Evolutionary conservation across 1,139 yeast species (phyloP).

Genomic region (Pichia sp.): DNA sequence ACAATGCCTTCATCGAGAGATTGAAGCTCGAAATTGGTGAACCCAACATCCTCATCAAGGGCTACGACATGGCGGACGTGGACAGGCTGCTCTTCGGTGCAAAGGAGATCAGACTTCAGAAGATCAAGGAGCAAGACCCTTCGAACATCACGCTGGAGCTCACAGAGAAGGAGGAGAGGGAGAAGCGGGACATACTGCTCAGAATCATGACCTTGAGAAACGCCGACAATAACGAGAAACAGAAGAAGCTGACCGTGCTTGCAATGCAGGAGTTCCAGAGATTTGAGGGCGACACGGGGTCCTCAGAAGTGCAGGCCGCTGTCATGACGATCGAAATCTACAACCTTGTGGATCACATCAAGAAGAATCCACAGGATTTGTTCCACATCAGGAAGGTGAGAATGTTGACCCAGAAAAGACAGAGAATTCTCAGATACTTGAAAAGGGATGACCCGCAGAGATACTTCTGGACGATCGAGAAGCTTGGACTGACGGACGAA

Average conservation of each 20-base stretch:
- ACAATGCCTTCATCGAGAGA: conserved; percentile 67
- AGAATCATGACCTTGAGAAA: conserved; percentile 75
- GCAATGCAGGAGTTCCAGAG: conserved; percentile 81
- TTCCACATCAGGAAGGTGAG: conserved; percentile 66
- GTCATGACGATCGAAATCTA: conserved; percentile 77
- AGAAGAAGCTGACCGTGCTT: conserved; percentile 54
- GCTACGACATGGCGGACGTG: conserved; percentile 59
- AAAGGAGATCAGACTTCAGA: conserved; percentile 38
- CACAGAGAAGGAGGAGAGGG: conserved; percentile 40
- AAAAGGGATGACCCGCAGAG: conserved; percentile 74
- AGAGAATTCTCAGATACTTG: conserved; percentile 73
- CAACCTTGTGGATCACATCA: conserved; percentile 71
- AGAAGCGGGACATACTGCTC: conserved; percentile 63
- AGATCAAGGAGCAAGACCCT: conserved; percentile 24
- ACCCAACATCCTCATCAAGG: conserved; percentile 56
- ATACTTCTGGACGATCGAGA: conserved; percentile 81
- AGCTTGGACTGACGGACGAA: conserved; percentile 81
- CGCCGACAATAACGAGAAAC: conserved; percentile 55
- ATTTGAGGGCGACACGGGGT: conserved; percentile 86
- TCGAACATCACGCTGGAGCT: conserved; percentile 34
- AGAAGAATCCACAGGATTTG: conserved; percentile 69
- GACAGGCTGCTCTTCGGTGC: conserved; percentile 79
- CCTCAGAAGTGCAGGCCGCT: conserved; percentile 95
- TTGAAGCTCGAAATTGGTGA: conserved; percentile 62
- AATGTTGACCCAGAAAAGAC: conserved; percentile 85